Conservation (phyloP, 306 rosid species). For the Nissolia schottii region DNA sequence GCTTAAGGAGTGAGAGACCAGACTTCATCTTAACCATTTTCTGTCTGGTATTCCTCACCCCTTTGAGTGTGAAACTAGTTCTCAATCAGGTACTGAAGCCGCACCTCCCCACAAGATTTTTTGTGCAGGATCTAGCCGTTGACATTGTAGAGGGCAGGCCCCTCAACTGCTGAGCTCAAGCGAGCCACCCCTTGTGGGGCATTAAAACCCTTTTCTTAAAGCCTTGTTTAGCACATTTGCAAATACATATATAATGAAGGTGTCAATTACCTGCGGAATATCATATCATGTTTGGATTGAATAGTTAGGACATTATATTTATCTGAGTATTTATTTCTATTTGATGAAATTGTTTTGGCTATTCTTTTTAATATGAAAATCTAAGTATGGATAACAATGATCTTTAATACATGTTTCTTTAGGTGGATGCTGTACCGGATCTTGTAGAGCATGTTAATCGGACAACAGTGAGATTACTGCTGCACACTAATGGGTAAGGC, state of each 20-base stretch:
- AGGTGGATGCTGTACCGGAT: slow-evolving; percentile 98
- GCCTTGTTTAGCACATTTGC: not conserved
- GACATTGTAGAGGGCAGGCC: not conserved
- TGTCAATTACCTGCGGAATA: not conserved
- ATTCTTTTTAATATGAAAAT: slow-evolving; percentile 1
- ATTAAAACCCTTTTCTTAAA: not conserved
- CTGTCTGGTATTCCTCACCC: not conserved
- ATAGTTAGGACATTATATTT: not conserved
- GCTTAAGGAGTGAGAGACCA: not conserved
- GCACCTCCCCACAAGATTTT: not conserved
- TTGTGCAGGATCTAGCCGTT: not conserved
- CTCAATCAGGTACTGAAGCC: not conserved
- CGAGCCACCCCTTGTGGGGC: not conserved
- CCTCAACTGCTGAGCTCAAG: not conserved
- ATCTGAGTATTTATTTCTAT: slow-evolving; percentile 9
- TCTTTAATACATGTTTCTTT: slow-evolving; percentile 31
- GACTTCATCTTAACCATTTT: not conserved
- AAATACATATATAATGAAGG: not conserved
- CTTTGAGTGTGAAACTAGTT: not conserved
- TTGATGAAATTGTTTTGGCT: slow-evolving; percentile 4
- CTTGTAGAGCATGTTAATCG: slow-evolving; percentile 79
- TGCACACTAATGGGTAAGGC: no score
- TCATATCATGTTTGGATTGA: slow-evolving; percentile 20
- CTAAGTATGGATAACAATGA: slow-evolving; percentile 3
- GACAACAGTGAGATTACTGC: slow-evolving; percentile 77